Percentiles rank a stretch among this genome's conserved stretches.
phyloP scores from a whole-genome alignment of 2,329 filamentous ascomycete genomes.

The Dactylellina parvicollis region DNA sequence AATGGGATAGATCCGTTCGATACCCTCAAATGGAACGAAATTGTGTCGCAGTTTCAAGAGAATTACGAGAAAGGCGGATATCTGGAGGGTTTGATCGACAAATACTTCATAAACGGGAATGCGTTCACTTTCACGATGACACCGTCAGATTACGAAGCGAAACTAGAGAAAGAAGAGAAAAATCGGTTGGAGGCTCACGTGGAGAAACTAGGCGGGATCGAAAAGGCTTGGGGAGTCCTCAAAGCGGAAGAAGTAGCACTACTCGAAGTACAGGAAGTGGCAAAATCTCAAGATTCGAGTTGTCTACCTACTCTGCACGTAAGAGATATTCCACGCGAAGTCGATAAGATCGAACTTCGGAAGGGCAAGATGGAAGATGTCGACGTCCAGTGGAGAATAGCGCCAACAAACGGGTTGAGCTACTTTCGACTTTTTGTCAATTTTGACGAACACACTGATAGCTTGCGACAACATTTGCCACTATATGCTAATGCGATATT shows the following conservation, averaged over 20 bases:
- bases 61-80: constrained; percentile 80
- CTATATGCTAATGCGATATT: constrained; percentile 92
- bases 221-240: constrained; percentile 76
- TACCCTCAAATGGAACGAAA: constrained; percentile 89
- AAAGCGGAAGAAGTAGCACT: constrained; percentile 82
- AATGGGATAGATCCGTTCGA: constrained; percentile 93
- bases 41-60: constrained; percentile 81
- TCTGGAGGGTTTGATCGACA: constrained; percentile 83
- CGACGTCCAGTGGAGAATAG: constrained; percentile 87
- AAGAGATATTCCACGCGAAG: constrained; percentile 83
- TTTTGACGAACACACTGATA: constrained; percentile 80
- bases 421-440: constrained; percentile 92
- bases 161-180: constrained; percentile 80
- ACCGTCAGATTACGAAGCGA: constrained; percentile 78
- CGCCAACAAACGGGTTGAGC: constrained; percentile 92
- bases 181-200: constrained; percentile 79
- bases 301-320: constrained; percentile 89
- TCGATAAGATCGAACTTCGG: constrained; percentile 76
- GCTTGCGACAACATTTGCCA: constrained; percentile 83
- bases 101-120: constrained; percentile 87
- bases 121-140: constrained; percentile 94
- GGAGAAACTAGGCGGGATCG: constrained; percentile 74
- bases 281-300: constrained; percentile 83
- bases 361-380: constrained; percentile 69
- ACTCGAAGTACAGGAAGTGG: constrained; percentile 82